phyloP scores from a whole-genome alignment of 768 basidiomycete species.

The Royoungia palumana region DNA sequence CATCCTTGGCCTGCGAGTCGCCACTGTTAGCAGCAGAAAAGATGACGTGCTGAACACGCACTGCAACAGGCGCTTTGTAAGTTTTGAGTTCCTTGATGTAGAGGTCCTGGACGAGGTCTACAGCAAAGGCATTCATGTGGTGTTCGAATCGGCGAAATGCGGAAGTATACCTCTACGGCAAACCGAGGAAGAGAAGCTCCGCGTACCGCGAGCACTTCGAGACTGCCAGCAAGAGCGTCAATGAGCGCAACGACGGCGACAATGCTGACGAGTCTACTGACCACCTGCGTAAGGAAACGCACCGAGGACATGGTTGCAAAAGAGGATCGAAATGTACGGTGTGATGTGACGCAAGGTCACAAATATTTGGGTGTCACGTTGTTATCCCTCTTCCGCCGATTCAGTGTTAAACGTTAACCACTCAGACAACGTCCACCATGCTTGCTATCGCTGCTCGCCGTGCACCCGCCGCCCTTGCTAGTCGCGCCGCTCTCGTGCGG shows the following conservation, averaged over 20 bases:
- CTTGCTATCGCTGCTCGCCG: slow-evolving; percentile 35
- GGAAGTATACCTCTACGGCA: slow-evolving; percentile 57
- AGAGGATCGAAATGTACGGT: slow-evolving; percentile 39
- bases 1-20: slow-evolving; percentile 71
- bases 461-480: slow-evolving; percentile 36
- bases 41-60: slow-evolving; percentile 39
- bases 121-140: slow-evolving; percentile 2
- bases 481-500: slow-evolving; percentile 33
- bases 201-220: slow-evolving; percentile 44
- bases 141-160: slow-evolving; percentile 25
- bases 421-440: slow-evolving; percentile 14
- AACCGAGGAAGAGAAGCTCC: slow-evolving; percentile 58
- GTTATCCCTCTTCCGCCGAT: not conserved
- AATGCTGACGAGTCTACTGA: slow-evolving; percentile 4
- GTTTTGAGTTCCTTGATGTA: slow-evolving; percentile 87
- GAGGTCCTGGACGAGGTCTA: slow-evolving; percentile 91
- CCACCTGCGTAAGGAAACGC: slow-evolving; percentile 56
- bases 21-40: not conserved
- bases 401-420: not conserved
- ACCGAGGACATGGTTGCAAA: slow-evolving; percentile 58
- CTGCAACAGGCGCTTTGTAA: slow-evolving; percentile 76
- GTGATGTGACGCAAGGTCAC: slow-evolving; percentile 42
- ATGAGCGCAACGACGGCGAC: slow-evolving; percentile 11
- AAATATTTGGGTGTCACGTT: slow-evolving; percentile 23
- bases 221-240: slow-evolving; percentile 30